Base-by-base conservation (phyloP, 805 yeast genomes). In the Hanseniaspora pseudoguilliermondii region DNA sequence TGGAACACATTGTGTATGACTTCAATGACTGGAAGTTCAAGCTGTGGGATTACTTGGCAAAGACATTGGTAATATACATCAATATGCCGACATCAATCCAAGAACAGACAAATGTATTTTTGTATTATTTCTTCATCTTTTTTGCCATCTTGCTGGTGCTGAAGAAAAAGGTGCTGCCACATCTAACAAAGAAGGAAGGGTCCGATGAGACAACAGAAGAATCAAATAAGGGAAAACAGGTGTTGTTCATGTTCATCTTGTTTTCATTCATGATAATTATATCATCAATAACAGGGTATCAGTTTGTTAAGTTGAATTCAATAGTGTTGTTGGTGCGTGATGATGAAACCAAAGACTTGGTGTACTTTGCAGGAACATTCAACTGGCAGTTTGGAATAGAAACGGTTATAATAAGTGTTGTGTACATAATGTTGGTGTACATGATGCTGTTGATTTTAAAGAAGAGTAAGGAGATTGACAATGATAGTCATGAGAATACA, bases 381-480 rank as follows among this genome's bases (percentile, higher is more conserved):
- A 77, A 75, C 56, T 81, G 80, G 72, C 91, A 84, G 67, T 80
- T 84, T 66, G 91, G 93, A 0, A 68, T 78, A 4, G 95, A 86
- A 64, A 74, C 81, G 3, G 63, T 80, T 5, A 65, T 82, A 2
- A 75, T 83, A 8, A 75, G 78, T 2, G 65, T 62, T 1, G 70
- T 77, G 59, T 86, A 85, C 61, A 59, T 75, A 6, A 60, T 68
- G 0, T 69, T 84, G 60, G 78, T 76, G 0, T 52, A 67, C 0
- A 58, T 73, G 5, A 52, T 78, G n/a, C 62, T 77, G 11, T 53
- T 63, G 0, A 65, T 84, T 46, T 69, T 77, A 5, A 62, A 59
- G 63, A 56, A 81, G 68, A 63, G 73, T 16, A 60, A 21, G 18
- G 46, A 41, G n/a, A 49, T 10, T 40, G 38, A n/a, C 9, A 20